These are phyloP conservation scores for Paxillus involutus DNA, from an alignment of 768 basidiomycete genomes.

Conservation along the genomic window DNA sequence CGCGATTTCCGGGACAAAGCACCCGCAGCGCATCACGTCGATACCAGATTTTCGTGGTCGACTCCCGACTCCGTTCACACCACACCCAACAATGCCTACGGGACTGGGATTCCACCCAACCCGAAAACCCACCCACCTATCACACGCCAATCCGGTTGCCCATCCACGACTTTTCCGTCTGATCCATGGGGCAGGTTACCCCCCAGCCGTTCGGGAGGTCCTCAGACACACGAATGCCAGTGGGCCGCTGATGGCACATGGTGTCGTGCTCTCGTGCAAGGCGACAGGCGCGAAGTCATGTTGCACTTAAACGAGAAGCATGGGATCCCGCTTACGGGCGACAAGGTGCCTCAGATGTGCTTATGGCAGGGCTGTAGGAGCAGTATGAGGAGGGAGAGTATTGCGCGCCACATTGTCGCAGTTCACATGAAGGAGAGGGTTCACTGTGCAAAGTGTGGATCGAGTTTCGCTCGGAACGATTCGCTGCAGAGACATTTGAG, in stretches of 20 bases:
- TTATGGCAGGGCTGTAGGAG: conserved; percentile 17
- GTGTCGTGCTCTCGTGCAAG: conserved; percentile 1
- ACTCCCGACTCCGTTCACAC: no score
- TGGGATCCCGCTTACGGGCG: background rate
- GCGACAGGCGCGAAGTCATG: conserved; percentile 11
- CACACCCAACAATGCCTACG: no score
- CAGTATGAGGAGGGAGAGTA: conserved; percentile 25
- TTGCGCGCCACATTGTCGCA: conserved; percentile 22
- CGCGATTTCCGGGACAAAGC: background rate
- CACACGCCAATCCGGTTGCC: background rate
- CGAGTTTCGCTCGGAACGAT: conserved; percentile 23
- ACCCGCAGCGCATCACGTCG: background rate
- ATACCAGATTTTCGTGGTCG: no score
- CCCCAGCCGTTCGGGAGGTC: background rate
- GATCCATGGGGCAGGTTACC: background rate
- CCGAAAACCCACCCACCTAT: background rate
- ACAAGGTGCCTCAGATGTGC: conserved; percentile 13
- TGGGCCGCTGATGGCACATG: conserved; percentile 2
- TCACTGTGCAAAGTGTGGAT: conserved; percentile 14
- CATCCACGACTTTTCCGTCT: background rate
- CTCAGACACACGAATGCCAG: conserved; percentile 4
- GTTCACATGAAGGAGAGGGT: conserved; percentile 24
- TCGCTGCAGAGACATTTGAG: conserved; percentile 23
- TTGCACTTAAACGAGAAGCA: conserved; percentile 12
- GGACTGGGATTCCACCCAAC: no score